Evolutionary conservation across 805 yeast species (phyloP).

Genomic region (Starmera quercuum): DNA sequence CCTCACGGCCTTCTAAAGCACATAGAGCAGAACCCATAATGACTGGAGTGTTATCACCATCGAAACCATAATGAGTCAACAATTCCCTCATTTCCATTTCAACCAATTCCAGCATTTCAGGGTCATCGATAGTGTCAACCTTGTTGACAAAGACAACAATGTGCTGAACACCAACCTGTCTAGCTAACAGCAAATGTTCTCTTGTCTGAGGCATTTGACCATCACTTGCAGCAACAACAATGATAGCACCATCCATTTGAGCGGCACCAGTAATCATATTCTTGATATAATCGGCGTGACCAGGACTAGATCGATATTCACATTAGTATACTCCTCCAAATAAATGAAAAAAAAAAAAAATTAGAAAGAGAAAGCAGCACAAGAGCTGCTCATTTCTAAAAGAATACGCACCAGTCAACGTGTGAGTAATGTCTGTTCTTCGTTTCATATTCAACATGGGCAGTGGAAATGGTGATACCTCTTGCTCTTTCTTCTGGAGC

Average conservation of each 20-base stretch:
- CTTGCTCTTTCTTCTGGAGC: slow-evolving; percentile 99
- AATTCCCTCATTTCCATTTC: slow-evolving; percentile 99
- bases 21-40: slow-evolving; percentile 98
- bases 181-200: slow-evolving; percentile 95
- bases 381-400: too few species aligned
- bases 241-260: slow-evolving; percentile 99
- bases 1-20: slow-evolving; percentile 82
- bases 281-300: slow-evolving; percentile 98
- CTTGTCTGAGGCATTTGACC: slow-evolving; percentile 99
- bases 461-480: slow-evolving; percentile 97
- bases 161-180: slow-evolving; percentile 99
- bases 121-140: slow-evolving; percentile 96
- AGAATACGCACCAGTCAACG: too few species aligned
- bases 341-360: too few species aligned
- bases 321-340: too few species aligned
- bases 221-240: slow-evolving; percentile 98
- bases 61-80: slow-evolving; percentile 84
- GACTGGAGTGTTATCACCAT: slow-evolving; percentile 97
- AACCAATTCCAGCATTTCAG: slow-evolving; percentile 98
- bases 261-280: slow-evolving; percentile 99
- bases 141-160: slow-evolving; percentile 97
- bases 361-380: too few species aligned
- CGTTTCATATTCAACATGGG: slow-evolving; percentile 96
- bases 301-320: too few species aligned
- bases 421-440: slow-evolving; percentile 94